Base-by-base conservation (phyloP, 176 grass and related monocot species). In the Raddia guianensis region DNA sequence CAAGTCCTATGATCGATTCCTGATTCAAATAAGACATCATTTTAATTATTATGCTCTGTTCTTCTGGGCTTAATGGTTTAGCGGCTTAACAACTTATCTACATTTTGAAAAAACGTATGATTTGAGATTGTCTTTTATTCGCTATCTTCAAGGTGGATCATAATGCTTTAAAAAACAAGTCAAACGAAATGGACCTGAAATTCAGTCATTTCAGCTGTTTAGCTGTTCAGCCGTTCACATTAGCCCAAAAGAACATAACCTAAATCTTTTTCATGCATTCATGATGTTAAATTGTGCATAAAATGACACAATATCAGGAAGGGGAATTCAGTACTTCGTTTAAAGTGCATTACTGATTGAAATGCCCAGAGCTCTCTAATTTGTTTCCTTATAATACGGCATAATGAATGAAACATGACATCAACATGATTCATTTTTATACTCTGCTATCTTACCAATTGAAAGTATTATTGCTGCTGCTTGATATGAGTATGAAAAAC, bases 401-500 rank as follows among this genome's bases (percentile, higher is more conserved):
- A 53, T 44, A 63, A 44, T 46, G 49, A 48, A 19, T 37, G 44
- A 19, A 20, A 70, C 4, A 68, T 27, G 12, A 10, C 53, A 48
- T 9, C 49, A 56, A 14, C 69, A 82, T 74, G 6, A 54, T 40
- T 44, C 6, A 11, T 76, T 83, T 44, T 7, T 40, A 7, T 73
- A 73, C 50, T 7, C 14, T 84, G 8, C 5, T 47, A 54, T 46
- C 5, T 42, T 7, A 68, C 51, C 40, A 27, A 16, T 27, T 20
- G 14, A 34, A 51, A 60, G 7, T 74, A 33, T 81, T 76, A 51
- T 49, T 78, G 54, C 49, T 16, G 45, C 51, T 75, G 35, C 43
- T 37, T 49, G 12, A 58, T 68, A 59, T 72, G 67, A 72, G 13
- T 49, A 19, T 73, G 58, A 81, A 14, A 76, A 85, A 64, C 27